A percentile compares a stretch with the other conserved stretches of the same genome.
phyloP scores from a whole-genome alignment of 2,329 filamentous ascomycete genomes.

The Epichloe festucae region DNA sequence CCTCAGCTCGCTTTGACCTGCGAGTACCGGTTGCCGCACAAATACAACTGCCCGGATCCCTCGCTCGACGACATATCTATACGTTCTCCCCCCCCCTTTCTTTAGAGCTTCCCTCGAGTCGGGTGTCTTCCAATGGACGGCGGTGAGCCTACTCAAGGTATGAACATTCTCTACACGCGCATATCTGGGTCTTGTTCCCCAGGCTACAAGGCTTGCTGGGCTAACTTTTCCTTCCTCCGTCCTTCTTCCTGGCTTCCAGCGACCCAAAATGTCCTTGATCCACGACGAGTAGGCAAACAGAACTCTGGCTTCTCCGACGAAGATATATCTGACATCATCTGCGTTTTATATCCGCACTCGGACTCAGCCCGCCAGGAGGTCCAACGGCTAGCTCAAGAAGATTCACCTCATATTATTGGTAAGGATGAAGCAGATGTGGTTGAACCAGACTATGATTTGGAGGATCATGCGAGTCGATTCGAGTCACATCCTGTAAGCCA shows the following conservation, averaged over 20 bases:
- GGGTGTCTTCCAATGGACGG: slow-evolving; percentile 28
- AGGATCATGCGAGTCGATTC: slow-evolving; percentile 37
- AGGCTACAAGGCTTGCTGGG: neutral
- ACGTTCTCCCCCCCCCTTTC: neutral
- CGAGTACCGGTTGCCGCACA: neutral
- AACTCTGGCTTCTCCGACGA: slow-evolving; percentile 72
- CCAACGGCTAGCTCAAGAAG: slow-evolving; percentile 32
- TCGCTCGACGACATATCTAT: neutral
- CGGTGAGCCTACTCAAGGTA: slow-evolving; percentile 32
- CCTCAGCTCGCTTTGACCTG: neutral
- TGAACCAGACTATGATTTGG: slow-evolving; percentile 35
- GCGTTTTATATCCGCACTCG: slow-evolving; percentile 72
- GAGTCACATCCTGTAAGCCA: slow-evolving; percentile 30
- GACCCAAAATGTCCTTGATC: slow-evolving; percentile 49
- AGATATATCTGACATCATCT: slow-evolving; percentile 79
- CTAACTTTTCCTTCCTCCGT: neutral
- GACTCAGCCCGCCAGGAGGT: slow-evolving; percentile 60
- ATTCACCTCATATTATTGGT: slow-evolving; percentile 36
- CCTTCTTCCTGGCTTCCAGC: slow-evolving; percentile 4
- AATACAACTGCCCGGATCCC: neutral
- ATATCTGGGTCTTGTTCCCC: neutral
- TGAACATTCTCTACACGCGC: neutral
- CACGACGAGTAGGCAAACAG: slow-evolving; percentile 63
- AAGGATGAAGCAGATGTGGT: slow-evolving; percentile 35
- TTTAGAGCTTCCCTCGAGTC: neutral